Evolutionary conservation across 208 protist genomes (phyloP), one percentile per base, ranked within the genome.

Genomic region (Balamuthia mandrillaris): DNA sequence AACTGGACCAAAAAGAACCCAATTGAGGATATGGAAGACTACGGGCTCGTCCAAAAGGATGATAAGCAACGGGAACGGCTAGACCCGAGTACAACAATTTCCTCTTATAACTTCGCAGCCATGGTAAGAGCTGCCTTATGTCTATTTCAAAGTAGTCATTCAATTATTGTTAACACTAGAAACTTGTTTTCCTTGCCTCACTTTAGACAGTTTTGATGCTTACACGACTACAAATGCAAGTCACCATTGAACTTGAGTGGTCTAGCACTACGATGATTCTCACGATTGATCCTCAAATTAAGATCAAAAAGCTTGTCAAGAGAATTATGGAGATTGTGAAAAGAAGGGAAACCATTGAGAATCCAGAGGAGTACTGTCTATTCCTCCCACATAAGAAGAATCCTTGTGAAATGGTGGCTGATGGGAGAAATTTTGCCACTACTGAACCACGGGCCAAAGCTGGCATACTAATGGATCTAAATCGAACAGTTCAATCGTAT

Each of bases 201-300:
- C n/a, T n/a, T n/a, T 31, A 65, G 56, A 65, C 56, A 14, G 56
- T 65, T n/a, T n/a, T 65, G 56, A n/a, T 37, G 56, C n/a, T 65
- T n/a, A 65, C 35, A 37, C 56, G 56, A 1, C 27, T 31, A 31
- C 56, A 65, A n/a, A n/a, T 65, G 16, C 27, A 37, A 24, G 33
- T 68, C 60, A 68, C n/a, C n/a, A n/a, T n/a, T n/a, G n/a, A 68
- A 24, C 33, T 68, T 14, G 60, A 68, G 60, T 68, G 60, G 60
- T 27, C 35, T 21, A 35, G 60, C 33, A 68, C 33, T 35, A 68
- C 60, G 12, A 44, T 68, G 18, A 68, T 44, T 35, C 35, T 68
- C 33, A 35, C 60, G 33, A 68, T 35, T 24, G 33, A 68, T 7
- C 60, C 60, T 35, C 33, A 68, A 16, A 44, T 35, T 1, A 39